These are phyloP conservation scores for Bidens hawaiensis DNA, from an alignment of 140 eudicot species.

Conservation along the genomic window DNA sequence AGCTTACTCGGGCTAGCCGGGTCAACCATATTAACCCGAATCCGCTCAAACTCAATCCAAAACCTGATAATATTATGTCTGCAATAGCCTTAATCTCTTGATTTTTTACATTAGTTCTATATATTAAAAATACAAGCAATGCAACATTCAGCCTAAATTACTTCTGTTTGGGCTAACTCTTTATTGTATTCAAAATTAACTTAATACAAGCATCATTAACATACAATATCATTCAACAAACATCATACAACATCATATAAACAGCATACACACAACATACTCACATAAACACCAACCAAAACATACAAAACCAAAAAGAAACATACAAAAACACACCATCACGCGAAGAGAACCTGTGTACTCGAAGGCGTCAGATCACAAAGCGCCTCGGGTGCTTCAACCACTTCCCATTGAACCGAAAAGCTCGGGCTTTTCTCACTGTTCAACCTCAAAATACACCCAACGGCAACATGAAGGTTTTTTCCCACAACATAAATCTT, in stretches of 20 bases:
- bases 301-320: constrained; percentile 4
- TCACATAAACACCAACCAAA: constrained; percentile 21
- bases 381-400: constrained; percentile 54
- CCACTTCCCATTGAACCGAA: constrained; percentile 67
- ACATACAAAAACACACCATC: constrained; percentile 17
- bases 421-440: constrained; percentile 38
- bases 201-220: constrained; percentile 3
- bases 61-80: too few relatives aligned
- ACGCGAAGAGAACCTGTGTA: constrained; percentile 87
- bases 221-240: constrained; percentile 6
- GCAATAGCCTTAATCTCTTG: too few relatives aligned
- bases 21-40: too few relatives aligned
- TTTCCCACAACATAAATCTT: constrained; percentile 74
- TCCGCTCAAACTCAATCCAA: too few relatives aligned
- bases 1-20: too few relatives aligned
- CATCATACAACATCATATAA: constrained; percentile 5
- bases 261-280: constrained; percentile 3
- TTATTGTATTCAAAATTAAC: too few relatives aligned
- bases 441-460: constrained; percentile 31
- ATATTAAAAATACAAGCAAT: background rate
- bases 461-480: constrained; percentile 76
- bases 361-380: constrained; percentile 62
- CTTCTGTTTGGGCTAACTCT: background rate
- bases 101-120: too few relatives aligned
- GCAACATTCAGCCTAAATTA: background rate